Conservation (phyloP, 805 yeast species). For the Kuraishia molischiana region DNA sequence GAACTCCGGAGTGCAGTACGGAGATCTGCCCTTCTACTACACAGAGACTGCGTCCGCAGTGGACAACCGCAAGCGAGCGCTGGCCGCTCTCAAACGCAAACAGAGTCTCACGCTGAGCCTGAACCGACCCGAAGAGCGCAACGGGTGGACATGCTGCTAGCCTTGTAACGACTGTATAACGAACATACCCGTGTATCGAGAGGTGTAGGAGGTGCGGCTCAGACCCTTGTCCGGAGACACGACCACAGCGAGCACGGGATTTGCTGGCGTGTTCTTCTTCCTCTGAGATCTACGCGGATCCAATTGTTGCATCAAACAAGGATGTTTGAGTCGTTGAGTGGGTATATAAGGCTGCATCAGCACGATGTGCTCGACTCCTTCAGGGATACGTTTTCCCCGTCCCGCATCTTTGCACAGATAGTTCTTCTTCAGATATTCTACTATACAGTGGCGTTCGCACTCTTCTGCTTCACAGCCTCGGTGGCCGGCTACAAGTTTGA, state of each 20-base stretch:
- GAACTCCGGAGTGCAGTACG: conserved; percentile 40
- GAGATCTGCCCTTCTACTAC: conserved; percentile 9
- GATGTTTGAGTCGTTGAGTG: not conserved
- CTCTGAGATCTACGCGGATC: too few species aligned
- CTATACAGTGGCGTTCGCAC: conserved; percentile 58
- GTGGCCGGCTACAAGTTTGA: conserved; percentile 65
- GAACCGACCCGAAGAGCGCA: not conserved
- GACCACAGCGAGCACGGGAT: too few species aligned
- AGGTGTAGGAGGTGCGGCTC: too few species aligned
- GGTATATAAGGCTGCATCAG: not conserved
- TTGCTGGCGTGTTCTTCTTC: too few species aligned
- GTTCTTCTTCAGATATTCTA: conserved; percentile 69
- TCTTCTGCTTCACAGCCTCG: conserved; percentile 56
- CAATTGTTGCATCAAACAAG: too few species aligned
- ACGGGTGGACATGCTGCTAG: not conserved
- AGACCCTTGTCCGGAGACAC: too few species aligned
- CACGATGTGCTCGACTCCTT: conserved; percentile 2
- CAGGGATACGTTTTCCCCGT: conserved; percentile 31
- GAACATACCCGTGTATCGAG: too few species aligned
- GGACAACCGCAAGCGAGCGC: not conserved
- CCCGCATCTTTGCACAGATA: conserved; percentile 60
- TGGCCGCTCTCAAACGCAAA: not conserved
- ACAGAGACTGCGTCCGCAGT: not conserved
- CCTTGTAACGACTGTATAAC: too few species aligned
- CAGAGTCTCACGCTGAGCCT: not conserved